Evolutionary conservation across 768 basidiomycete species (phyloP).

Genomic region (Tephrocybe rancida): DNA sequence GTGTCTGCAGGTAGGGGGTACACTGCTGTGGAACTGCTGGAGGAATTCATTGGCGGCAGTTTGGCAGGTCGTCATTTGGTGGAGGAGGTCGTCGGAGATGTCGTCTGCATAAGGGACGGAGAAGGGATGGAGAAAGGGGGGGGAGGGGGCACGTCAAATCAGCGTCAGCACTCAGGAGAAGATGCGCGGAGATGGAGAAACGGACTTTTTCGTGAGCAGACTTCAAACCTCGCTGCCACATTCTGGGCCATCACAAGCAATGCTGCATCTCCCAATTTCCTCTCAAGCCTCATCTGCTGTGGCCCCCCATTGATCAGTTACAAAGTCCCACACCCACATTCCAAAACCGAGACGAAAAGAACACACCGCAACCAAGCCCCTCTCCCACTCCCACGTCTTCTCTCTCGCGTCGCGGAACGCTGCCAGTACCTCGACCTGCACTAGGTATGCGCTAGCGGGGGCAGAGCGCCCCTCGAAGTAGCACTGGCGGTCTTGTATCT

Average conservation of each 20-base stretch:
- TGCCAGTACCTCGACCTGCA: slow-evolving; percentile 47
- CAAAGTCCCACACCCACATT: background rate
- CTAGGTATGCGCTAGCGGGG: slow-evolving; percentile 27
- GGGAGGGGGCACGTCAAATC: background rate
- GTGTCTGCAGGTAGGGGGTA: slow-evolving; percentile 72
- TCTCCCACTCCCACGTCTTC: slow-evolving; percentile 59
- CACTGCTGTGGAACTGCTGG: slow-evolving; percentile 90
- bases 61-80: slow-evolving; percentile 87
- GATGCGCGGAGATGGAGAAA: background rate
- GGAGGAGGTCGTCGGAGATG: slow-evolving; percentile 76
- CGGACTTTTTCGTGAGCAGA: slow-evolving; percentile 66
- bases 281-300: slow-evolving; percentile 72
- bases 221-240: slow-evolving; percentile 71
- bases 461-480: slow-evolving; percentile 69
- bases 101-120: slow-evolving; percentile 56
- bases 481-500: slow-evolving; percentile 85
- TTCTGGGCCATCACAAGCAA: slow-evolving; percentile 78
- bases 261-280: slow-evolving; percentile 68
- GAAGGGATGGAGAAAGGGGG: background rate
- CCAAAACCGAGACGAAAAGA: background rate
- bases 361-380: slow-evolving; percentile 57
- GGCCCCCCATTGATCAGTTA: too few species aligned
- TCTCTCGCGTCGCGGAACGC: slow-evolving; percentile 50
- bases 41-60: slow-evolving; percentile 95
- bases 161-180: background rate